Evolutionary conservation across 2,329 filamentous ascomycete genomes (phyloP), one percentile per base, ranked within the genome.

Genomic region (Exophiala lecanii-corni): DNA sequence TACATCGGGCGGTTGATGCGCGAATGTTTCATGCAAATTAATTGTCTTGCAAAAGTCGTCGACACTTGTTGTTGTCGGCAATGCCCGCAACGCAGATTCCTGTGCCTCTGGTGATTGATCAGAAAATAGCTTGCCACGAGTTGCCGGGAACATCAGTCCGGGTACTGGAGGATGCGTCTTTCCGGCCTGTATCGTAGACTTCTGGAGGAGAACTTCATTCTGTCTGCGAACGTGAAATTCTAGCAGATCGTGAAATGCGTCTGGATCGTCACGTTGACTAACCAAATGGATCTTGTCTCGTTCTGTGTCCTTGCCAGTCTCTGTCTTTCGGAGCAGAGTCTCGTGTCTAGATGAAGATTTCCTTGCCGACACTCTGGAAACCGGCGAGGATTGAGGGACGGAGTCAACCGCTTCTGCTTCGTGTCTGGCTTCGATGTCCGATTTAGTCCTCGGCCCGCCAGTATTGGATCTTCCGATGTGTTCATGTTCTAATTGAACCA

Each of bases 401-500:
- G 41, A 43, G 28, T 39, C 40, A n/a, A 13, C 21, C 15, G 10
- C 34, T 16, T 48, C 39, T 18, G 21, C 56, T 59, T 19, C 36
- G 18, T 17, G 20, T 18, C 9, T 9, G 6, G 7, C n/a, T 5
- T 23, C 18, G 5, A 15, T 23, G 26, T 40, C 17, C 6, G 31
- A n/a, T 10, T 23, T 18, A 5, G 31, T 19, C 23, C 12, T 16
- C 9, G 33, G 5, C 10, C 30, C 21, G 19, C n/a, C 5, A 6
- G 9, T 23, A 26, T 6, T 12, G 12, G 6, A 6, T 26, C 23
- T 26, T 26, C 6, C 23, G 34, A 45, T 32, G 31, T 45, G 32
- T 30, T 41, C 28, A 16, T 59, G 53, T 50, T 73, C 66, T 6
- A 67, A 62, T 28, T 75, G 57, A 39, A 62, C 64, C 3, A 68